A percentile compares a stretch with the other conserved stretches of the same genome.
phyloP scores from a whole-genome alignment of 1,139 yeast genomes.

The Petasospora fabianii region DNA sequence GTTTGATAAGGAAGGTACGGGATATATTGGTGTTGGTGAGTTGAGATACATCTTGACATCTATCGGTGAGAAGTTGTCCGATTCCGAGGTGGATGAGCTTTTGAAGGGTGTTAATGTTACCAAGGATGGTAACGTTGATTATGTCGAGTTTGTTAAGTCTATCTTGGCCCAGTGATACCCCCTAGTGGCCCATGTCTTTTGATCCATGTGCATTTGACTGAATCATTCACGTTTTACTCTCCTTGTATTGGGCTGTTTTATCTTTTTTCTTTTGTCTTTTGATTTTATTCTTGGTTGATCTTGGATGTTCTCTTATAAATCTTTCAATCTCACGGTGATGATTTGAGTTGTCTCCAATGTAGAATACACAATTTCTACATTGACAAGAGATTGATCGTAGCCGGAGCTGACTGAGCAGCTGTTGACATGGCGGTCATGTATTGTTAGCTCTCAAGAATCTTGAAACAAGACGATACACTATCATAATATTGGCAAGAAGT shows the following conservation, averaged over 20 bases:
- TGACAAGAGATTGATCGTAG: background rate
- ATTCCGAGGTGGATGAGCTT: constrained; percentile 91
- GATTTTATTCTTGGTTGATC: constrained; percentile 1
- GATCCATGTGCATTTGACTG: too few relatives aligned
- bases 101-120: constrained; percentile 93
- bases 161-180: constrained; percentile 70
- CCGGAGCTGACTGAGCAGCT: too few relatives aligned
- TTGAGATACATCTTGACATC: constrained; percentile 89
- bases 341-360: background rate
- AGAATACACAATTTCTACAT: background rate
- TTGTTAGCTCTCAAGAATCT: too few relatives aligned
- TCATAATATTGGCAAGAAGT: constrained; percentile 69
- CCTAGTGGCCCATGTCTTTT: too few relatives aligned
- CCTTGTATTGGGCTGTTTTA: background rate
- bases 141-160: constrained; percentile 90
- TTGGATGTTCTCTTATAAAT: background rate
- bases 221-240: background rate
- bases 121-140: constrained; percentile 91
- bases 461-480: too few relatives aligned
- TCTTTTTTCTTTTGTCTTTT: background rate
- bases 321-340: background rate
- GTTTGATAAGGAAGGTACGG: constrained; percentile 92
- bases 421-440: too few relatives aligned
- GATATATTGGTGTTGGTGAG: constrained; percentile 96
- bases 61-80: constrained; percentile 87